A percentile compares a stretch with the other conserved stretches of the same genome.
Evolutionary conservation across 306 rosid species (phyloP).

Genomic region (Prunus dulcis): DNA sequence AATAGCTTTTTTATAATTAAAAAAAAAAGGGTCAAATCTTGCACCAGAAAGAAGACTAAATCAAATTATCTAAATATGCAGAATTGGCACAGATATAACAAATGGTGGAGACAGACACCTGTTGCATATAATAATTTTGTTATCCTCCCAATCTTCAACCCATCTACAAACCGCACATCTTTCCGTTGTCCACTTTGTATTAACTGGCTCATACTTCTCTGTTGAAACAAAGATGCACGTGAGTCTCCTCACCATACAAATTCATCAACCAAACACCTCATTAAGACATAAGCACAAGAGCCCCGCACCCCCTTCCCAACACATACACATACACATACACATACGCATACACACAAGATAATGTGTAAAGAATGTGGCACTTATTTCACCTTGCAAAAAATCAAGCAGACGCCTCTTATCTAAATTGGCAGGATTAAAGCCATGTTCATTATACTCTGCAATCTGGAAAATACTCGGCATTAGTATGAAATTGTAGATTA

Average conservation of each 20-base stretch:
- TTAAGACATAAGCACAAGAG: constrained; percentile 8
- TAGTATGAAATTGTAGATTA: constrained; percentile 14
- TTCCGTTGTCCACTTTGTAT: constrained; percentile 63
- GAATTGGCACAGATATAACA: constrained; percentile 18
- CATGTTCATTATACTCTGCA: constrained; percentile 47
- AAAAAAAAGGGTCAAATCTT: background rate
- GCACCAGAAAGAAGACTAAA: constrained; percentile 8
- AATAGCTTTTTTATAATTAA: background rate
- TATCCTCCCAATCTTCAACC: constrained; percentile 98
- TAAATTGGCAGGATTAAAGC: constrained; percentile 45
- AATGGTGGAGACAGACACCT: constrained; percentile 52
- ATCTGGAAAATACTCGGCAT: constrained; percentile 52
- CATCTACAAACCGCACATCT: constrained; percentile 98
- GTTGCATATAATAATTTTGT: constrained; percentile 94
- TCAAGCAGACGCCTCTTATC: constrained; percentile 67
- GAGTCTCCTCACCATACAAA: constrained; percentile 14
- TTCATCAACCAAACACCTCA: constrained; percentile 19
- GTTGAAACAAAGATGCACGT: constrained; percentile 34
- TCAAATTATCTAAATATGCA: background rate
- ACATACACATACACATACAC: background rate
- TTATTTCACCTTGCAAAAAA: constrained; percentile 66
- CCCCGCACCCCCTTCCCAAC: too few relatives aligned
- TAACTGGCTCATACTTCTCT: constrained; percentile 83
- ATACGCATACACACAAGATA: background rate
- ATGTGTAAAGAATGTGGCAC: constrained; percentile 1